Base-by-base conservation (phyloP, 306 rosid genomes). In the Citrullus colocynthis region DNA sequence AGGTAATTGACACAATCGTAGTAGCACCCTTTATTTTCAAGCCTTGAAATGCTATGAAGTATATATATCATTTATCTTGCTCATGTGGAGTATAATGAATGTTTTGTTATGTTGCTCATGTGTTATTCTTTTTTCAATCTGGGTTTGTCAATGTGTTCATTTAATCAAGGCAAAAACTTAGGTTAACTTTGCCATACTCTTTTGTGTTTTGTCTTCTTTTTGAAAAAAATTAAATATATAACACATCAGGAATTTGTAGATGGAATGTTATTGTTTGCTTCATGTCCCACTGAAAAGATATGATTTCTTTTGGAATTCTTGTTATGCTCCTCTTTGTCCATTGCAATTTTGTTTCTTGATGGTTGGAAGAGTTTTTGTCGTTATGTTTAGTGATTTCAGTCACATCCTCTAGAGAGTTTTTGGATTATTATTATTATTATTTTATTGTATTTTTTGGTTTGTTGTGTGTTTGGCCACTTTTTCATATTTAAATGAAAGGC, bases 1-100 rank as follows among this genome's bases (percentile, higher is more conserved):
- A 90, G 97, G 99, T 95, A 72, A 77, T 18, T n/a, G 8, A n/a
- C 10, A 67, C 6, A 51, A 42, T 41, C 36, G 0, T 42, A 5
- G 10, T 41, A 42, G 10, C 14, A 44, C 56, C 60, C 60, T 75
- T 75, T 28, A 56, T 56, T 56, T 75, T 55, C 6, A 11, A 36
- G 66, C 32, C 48, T 32, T 32, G 20, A 49, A 51, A 72, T 51
- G 42, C 24, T 45, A 34, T 49, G 41, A 16, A 44, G 44, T 49
- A 72, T 72, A 1, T 17, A 54, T 8, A 4, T 52, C 58, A 10
- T 74, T 51, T n/a, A 13, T 42, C 52, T 56, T 28, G 34, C 44
- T 58, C 14, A 56, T 51, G 58, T 48, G 44, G 60, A 24, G 15
- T 12, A 14, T 36, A 45, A 12, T 6, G 17, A 11, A 41, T 12